Percentiles rank a stretch among this genome's conserved stretches.
Conservation (phyloP, 345 rosid genomes). For the Gossypium longicalyx region DNA sequence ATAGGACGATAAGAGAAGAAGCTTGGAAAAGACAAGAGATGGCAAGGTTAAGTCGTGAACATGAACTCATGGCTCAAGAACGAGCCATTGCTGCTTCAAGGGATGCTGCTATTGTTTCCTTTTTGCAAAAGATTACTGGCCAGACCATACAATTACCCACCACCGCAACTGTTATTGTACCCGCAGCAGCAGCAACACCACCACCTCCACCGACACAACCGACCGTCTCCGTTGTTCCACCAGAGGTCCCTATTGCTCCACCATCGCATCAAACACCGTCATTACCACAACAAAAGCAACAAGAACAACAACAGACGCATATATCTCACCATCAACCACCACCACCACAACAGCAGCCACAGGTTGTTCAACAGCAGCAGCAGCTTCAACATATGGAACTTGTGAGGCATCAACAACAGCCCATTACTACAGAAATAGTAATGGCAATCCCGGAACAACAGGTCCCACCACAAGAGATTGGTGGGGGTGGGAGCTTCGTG, state of each 20-base stretch:
- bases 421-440: slow-evolving; percentile 30
- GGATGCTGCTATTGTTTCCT: slow-evolving; percentile 58
- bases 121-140: slow-evolving; percentile 74
- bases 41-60: slow-evolving; percentile 57
- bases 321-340: slow-evolving; percentile 6
- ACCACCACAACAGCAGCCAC: not conserved
- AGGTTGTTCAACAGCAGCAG: slow-evolving; percentile 3
- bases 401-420: not conserved
- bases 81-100: slow-evolving; percentile 63
- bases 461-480: slow-evolving; percentile 29
- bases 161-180: slow-evolving; percentile 17
- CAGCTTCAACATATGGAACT: slow-evolving; percentile 10
- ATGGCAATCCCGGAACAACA: slow-evolving; percentile 53
- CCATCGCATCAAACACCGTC: slow-evolving; percentile 5
- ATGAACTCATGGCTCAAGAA: slow-evolving; percentile 65
- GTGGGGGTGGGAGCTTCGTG: slow-evolving; percentile 23
- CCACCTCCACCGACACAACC: slow-evolving; percentile 31
- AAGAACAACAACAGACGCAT: not conserved
- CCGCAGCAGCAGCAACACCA: slow-evolving; percentile 24
- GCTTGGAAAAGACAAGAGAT: slow-evolving; percentile 79
- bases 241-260: slow-evolving; percentile 16
- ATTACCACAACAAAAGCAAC: not conserved
- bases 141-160: slow-evolving; percentile 64
- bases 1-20: slow-evolving; percentile 66
- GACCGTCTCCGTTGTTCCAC: slow-evolving; percentile 3